Evolutionary conservation across 2,329 filamentous ascomycete genomes (phyloP).

Genomic region (Rhynchosporium secalis): DNA sequence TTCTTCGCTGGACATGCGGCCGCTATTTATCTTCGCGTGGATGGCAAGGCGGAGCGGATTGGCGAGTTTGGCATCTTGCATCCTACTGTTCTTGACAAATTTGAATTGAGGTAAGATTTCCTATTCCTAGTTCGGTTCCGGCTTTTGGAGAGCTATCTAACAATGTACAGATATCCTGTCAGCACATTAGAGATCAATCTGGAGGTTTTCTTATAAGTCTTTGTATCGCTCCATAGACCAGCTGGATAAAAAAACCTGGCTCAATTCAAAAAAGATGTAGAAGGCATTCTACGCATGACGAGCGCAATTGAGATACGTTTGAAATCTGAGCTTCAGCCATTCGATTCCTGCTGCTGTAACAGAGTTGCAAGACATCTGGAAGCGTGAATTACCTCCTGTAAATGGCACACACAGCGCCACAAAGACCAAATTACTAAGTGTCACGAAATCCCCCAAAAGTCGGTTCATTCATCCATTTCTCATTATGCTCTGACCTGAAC

Average conservation of each 20-base stretch:
- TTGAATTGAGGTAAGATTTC: slow-evolving; percentile 71
- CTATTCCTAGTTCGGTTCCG: background rate
- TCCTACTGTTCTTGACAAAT: slow-evolving; percentile 89
- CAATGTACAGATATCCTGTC: slow-evolving; percentile 70
- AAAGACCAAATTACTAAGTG: background rate
- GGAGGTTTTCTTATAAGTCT: slow-evolving; percentile 77
- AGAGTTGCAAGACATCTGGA: background rate
- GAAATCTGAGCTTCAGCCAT: no score
- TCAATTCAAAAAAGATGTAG: slow-evolving; percentile 26
- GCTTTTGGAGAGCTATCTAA: slow-evolving; percentile 24
- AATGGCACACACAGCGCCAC: background rate
- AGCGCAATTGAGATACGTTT: slow-evolving; percentile 11
- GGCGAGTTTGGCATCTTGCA: slow-evolving; percentile 94
- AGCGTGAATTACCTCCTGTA: background rate
- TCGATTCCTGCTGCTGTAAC: background rate
- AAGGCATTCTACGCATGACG: slow-evolving; percentile 28
- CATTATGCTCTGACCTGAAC: slow-evolving; percentile 19
- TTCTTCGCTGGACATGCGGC: slow-evolving; percentile 92
- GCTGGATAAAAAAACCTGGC: background rate
- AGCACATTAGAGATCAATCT: slow-evolving; percentile 94
- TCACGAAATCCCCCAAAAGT: background rate
- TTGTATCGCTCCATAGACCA: background rate
- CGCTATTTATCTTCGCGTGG: slow-evolving; percentile 74
- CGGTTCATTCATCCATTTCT: background rate
- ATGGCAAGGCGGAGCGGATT: slow-evolving; percentile 72